These are phyloP conservation scores for Diaporthe caulivora DNA, from an alignment of 2,329 filamentous ascomycete genomes.

Conservation along the genomic window DNA sequence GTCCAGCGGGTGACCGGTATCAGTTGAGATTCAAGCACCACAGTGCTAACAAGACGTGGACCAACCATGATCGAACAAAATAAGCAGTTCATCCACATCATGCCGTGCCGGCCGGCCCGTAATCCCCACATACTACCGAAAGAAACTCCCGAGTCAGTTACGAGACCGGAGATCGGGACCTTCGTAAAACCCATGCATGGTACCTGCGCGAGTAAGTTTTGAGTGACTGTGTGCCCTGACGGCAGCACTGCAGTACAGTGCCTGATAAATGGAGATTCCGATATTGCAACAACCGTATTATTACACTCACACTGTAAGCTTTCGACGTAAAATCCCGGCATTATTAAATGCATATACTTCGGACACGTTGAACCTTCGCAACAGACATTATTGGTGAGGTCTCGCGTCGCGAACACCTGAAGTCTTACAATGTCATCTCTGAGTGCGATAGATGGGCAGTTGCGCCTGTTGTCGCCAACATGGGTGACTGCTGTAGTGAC, in stretches of 20 bases:
- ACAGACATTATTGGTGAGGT: background rate
- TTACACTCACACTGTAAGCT: background rate
- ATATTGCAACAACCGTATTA: background rate
- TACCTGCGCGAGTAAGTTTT: background rate
- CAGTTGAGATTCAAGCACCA: background rate
- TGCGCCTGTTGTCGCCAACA: constrained; percentile 8
- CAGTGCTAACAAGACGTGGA: background rate
- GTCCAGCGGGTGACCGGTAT: too few species aligned
- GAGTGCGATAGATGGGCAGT: background rate
- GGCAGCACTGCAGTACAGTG: background rate
- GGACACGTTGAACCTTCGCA: background rate
- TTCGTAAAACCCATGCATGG: background rate
- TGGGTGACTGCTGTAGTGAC: background rate
- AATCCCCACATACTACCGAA: background rate
- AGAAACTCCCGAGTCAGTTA: background rate
- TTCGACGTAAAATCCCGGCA: background rate
- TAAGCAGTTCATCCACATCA: background rate
- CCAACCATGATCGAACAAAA: background rate
- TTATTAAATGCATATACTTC: background rate
- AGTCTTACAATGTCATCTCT: background rate
- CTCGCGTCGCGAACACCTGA: background rate
- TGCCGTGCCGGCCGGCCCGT: background rate
- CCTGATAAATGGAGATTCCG: background rate
- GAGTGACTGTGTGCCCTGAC: background rate
- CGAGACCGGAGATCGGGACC: background rate